Evolutionary conservation across 1,139 yeast species (phyloP).

Genomic region (Nematodospora anomalae): DNA sequence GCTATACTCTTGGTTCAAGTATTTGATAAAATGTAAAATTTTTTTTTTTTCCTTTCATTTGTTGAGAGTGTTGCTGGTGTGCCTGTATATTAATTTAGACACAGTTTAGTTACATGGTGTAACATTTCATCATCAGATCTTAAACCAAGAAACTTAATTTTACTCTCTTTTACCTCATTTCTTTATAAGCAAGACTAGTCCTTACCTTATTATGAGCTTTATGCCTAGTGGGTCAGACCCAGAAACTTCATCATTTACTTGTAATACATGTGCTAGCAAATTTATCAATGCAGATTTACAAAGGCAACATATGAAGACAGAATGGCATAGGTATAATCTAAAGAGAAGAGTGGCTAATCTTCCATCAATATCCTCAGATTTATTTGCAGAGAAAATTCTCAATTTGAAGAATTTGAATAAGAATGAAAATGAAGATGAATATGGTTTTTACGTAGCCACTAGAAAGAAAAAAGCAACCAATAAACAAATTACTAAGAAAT

Average conservation of each 20-base stretch:
- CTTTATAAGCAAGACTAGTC: no score
- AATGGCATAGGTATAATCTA: slow-evolving; percentile 92
- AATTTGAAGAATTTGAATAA: slow-evolving; percentile 25
- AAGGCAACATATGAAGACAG: slow-evolving; percentile 91
- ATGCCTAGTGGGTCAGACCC: slow-evolving; percentile 39
- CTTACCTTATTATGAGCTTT: slow-evolving; percentile 25
- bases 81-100: no score
- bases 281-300: slow-evolving; percentile 80
- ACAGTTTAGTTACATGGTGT: no score
- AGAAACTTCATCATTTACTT: slow-evolving; percentile 54
- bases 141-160: no score
- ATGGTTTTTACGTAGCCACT: slow-evolving; percentile 52
- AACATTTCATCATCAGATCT: no score
- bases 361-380: slow-evolving; percentile 75
- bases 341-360: slow-evolving; percentile 88
- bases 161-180: no score
- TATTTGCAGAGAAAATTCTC: slow-evolving; percentile 74
- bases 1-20: no score
- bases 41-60: no score
- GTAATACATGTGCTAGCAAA: slow-evolving; percentile 82
- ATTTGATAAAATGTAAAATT: no score
- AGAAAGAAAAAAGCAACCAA: slow-evolving; percentile 21
- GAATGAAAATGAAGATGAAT: slow-evolving; percentile 58
- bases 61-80: no score
- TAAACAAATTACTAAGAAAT: slow-evolving; percentile 24